A percentile compares a stretch with the other conserved stretches of the same genome.
Conservation (phyloP, 1,284 basidiomycete genomes). For the Xerocomus amazonicus region DNA sequence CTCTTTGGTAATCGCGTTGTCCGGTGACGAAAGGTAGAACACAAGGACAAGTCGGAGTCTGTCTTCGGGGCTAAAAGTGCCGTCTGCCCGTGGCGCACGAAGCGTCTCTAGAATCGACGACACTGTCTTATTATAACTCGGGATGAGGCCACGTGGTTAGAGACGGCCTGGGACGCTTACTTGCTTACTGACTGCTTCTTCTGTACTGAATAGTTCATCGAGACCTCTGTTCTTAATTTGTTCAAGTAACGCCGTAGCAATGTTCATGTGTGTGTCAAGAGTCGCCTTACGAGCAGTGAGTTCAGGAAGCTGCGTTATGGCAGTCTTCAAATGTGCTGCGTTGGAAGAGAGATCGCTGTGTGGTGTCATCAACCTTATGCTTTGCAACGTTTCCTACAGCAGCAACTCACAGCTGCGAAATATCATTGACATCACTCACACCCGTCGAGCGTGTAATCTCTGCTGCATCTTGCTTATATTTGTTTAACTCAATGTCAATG, state of each 20-base stretch:
- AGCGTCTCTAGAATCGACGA: slow-evolving; percentile 81
- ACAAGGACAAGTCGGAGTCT: slow-evolving; percentile 93
- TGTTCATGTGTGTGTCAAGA: slow-evolving; percentile 99
- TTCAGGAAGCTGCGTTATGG: slow-evolving; percentile 98
- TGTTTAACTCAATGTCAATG: slow-evolving; percentile 89
- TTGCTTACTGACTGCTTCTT: slow-evolving; percentile 87
- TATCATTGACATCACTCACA: slow-evolving; percentile 94
- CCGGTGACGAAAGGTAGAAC: slow-evolving; percentile 87
- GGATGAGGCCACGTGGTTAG: slow-evolving; percentile 6
- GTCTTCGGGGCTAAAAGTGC: slow-evolving; percentile 72
- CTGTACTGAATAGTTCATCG: slow-evolving; percentile 95
- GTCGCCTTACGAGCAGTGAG: slow-evolving; percentile 95
- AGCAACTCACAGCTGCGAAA: slow-evolving; percentile 77
- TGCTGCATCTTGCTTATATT: slow-evolving; percentile 95
- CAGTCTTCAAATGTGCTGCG: slow-evolving; percentile 93
- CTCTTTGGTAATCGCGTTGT: slow-evolving; percentile 78
- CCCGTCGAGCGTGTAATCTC: slow-evolving; percentile 97
- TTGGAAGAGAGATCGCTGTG: slow-evolving; percentile 85
- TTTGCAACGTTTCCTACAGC: neutral
- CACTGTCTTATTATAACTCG: slow-evolving; percentile 58
- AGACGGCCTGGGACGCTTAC: slow-evolving; percentile 34
- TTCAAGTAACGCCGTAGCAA: slow-evolving; percentile 92
- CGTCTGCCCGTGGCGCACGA: slow-evolving; percentile 62
- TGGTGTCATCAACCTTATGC: slow-evolving; percentile 16
- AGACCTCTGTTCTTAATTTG: slow-evolving; percentile 95